phyloP scores from a whole-genome alignment of 2,329 filamentous ascomycete species.

The Neurospora sp. region DNA sequence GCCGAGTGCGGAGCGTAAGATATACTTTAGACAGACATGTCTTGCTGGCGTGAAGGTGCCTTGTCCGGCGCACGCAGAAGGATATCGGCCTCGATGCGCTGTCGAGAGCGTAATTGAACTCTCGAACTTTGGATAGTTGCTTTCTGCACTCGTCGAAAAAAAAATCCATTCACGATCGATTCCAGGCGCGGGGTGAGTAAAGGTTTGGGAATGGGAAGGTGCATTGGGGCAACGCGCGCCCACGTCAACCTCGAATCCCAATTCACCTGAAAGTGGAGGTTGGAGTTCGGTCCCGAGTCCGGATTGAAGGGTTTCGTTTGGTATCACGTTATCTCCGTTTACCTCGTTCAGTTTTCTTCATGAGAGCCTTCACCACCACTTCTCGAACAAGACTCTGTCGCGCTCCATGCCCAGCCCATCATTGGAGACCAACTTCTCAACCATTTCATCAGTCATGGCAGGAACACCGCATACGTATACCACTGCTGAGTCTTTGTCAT shows the following conservation, averaged over 20 bases:
- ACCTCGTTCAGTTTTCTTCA: not conserved
- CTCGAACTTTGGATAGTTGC: not conserved
- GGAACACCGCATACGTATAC: constrained; percentile 62
- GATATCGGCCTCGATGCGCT: not conserved
- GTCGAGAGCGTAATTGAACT: not conserved
- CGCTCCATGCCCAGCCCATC: constrained; percentile 18
- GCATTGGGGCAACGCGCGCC: not conserved
- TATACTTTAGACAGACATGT: not conserved
- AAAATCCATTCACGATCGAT: not conserved
- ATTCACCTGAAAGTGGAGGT: not conserved
- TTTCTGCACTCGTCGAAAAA: not conserved
- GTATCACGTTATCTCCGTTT: not conserved
- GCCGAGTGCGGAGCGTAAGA: not conserved
- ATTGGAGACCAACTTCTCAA: constrained; percentile 32
- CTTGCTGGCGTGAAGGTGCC: not conserved
- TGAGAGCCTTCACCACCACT: constrained; percentile 25
- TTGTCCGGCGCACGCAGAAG: not conserved
- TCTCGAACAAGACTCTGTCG: constrained; percentile 25
- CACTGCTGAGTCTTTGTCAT: constrained; percentile 31
- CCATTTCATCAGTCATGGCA: constrained; percentile 58
- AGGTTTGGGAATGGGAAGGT: not conserved
- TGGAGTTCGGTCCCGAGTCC: not conserved
- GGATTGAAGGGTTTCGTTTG: not conserved
- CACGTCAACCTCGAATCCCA: not conserved
- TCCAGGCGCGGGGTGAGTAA: not conserved